Conservation (phyloP, 2,329 filamentous ascomycete species). For the Saccharata proteae region DNA sequence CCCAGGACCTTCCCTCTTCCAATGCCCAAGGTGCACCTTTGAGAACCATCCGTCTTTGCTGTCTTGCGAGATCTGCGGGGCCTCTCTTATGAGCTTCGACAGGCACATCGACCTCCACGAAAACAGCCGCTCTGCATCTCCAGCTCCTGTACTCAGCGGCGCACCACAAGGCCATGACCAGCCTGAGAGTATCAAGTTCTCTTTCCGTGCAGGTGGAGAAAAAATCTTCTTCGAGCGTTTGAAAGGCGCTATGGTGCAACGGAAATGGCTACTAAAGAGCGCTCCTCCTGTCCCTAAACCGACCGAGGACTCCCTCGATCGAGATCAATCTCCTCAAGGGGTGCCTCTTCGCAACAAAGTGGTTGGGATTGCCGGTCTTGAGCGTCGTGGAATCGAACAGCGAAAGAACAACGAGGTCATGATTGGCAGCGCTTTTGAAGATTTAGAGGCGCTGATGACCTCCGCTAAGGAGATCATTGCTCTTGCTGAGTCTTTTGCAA, state of each 20-base stretch:
- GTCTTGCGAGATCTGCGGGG: constrained; percentile 85
- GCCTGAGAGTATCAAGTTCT: constrained; percentile 73
- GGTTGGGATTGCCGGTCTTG: constrained; percentile 83
- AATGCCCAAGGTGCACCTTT: constrained; percentile 84
- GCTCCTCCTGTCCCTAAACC: constrained; percentile 75
- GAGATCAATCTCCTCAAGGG: constrained; percentile 1
- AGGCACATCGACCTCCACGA: constrained; percentile 30
- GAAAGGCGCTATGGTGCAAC: constrained; percentile 76
- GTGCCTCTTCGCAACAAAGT: constrained; percentile 38
- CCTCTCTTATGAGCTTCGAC: constrained; percentile 47
- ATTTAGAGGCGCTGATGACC: constrained; percentile 92
- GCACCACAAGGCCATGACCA: constrained; percentile 43
- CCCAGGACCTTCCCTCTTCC: constrained; percentile 10
- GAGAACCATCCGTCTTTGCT: constrained; percentile 78
- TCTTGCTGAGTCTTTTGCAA: constrained; percentile 76
- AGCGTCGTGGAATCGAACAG: constrained; percentile 71
- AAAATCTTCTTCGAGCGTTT: constrained; percentile 83
- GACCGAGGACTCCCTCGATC: constrained; percentile 14
- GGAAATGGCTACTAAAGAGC: constrained; percentile 88
- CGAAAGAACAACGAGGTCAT: constrained; percentile 88
- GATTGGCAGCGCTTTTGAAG: constrained; percentile 89
- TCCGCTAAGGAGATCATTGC: constrained; percentile 94
- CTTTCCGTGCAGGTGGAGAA: constrained; percentile 79
- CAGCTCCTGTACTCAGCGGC: constrained; percentile 52
- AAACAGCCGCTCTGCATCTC: constrained; percentile 54